These are phyloP conservation scores for Beverwykella pulmonaria DNA, from an alignment of 495 filamentous ascomycete species.

Conservation along the genomic window DNA sequence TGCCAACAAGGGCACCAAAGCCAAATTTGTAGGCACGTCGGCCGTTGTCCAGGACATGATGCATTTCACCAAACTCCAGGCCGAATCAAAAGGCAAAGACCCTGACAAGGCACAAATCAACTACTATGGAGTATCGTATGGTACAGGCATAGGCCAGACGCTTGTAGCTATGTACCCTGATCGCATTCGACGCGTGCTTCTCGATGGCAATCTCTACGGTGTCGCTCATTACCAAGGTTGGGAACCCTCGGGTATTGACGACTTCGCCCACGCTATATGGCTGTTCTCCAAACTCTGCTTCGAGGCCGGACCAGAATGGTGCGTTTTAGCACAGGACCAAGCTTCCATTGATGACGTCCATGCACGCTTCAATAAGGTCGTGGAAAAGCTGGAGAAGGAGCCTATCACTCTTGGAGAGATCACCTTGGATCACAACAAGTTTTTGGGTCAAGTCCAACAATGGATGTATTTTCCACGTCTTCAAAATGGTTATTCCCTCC, in stretches of 20 bases:
- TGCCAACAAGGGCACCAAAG: neutral
- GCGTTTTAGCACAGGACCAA: neutral
- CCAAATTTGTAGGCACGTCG: constrained; percentile 6
- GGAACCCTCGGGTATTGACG: neutral
- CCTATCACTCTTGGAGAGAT: neutral
- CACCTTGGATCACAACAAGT: neutral
- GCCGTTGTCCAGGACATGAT: no score
- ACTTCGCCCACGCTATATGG: neutral
- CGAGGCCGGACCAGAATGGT: constrained; percentile 12
- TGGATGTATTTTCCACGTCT: no score
- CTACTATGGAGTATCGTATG: constrained; percentile 13
- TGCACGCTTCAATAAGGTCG: neutral
- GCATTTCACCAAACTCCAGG: constrained; percentile 4
- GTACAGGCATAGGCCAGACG: constrained; percentile 13
- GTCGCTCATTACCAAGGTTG: constrained; percentile 9
- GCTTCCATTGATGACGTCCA: neutral
- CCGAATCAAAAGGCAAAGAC: neutral
- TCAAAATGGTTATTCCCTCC: neutral
- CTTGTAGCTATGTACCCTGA: constrained; percentile 16
- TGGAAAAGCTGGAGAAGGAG: neutral
- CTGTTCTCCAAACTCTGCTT: constrained; percentile 7
- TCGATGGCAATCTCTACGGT: constrained; percentile 11
- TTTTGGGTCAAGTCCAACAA: neutral
- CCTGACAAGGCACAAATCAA: neutral
- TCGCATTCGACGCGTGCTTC: constrained; percentile 7